Percentiles rank a stretch among this genome's conserved stretches.
Conservation (phyloP, 371 early-diverging fungal genomes). For the Mucor mucedo region DNA sequence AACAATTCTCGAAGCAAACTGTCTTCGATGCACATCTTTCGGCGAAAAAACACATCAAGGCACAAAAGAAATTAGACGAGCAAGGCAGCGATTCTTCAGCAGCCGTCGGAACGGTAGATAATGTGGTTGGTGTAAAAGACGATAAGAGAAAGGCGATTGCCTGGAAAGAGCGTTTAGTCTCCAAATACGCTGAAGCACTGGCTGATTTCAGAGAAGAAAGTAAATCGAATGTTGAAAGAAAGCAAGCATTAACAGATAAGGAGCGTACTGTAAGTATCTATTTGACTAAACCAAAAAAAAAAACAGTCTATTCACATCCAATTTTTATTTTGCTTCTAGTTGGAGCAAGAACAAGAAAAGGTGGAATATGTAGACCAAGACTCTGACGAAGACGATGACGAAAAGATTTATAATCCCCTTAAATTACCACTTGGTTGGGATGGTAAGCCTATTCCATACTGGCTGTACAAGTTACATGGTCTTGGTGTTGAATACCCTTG, state of each 20-base stretch:
- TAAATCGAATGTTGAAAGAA: constrained; percentile 86
- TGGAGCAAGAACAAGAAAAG: constrained; percentile 76
- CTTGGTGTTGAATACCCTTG: constrained; percentile 94
- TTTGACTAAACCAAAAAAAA: background rate
- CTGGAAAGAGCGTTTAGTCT: constrained; percentile 67
- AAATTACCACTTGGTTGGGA: constrained; percentile 98
- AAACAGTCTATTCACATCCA: background rate
- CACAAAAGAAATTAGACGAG: constrained; percentile 61
- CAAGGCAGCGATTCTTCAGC: constrained; percentile 24
- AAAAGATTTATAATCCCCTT: constrained; percentile 94
- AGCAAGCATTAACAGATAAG: constrained; percentile 91
- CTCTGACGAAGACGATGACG: constrained; percentile 86
- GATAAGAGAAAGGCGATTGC: constrained; percentile 65
- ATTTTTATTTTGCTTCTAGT: background rate
- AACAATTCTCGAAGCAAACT: constrained; percentile 83
- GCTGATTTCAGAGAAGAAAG: constrained; percentile 77
- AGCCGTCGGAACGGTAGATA: constrained; percentile 17
- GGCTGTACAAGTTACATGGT: constrained; percentile 98
- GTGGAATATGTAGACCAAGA: constrained; percentile 76
- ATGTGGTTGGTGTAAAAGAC: constrained; percentile 45
- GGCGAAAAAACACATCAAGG: constrained; percentile 91
- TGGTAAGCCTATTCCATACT: constrained; percentile 98
- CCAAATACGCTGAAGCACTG: constrained; percentile 66
- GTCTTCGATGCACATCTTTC: constrained; percentile 87
- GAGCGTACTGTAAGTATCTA: constrained; percentile 72